Conservation (phyloP, 2,329 filamentous ascomycete species). For the Mariannaea sp. region DNA sequence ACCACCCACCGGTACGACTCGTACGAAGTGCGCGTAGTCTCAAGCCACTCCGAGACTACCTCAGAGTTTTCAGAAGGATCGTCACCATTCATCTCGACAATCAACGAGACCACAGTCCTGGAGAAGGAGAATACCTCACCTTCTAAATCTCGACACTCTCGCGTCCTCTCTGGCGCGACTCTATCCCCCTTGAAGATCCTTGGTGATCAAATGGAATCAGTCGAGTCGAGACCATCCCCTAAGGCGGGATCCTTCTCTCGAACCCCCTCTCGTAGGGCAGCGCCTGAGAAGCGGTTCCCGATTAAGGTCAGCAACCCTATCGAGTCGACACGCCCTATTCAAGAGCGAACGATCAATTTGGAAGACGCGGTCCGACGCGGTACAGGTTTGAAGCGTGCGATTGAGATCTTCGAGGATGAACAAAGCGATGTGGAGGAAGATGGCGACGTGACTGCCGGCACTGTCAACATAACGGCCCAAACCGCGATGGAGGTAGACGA, state of each 20-base stretch:
- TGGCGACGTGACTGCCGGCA: conserved; percentile 35
- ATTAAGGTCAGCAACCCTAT: conserved; percentile 56
- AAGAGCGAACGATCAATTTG: conserved; percentile 51
- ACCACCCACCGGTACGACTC: conserved; percentile 28
- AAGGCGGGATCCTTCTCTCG: conserved; percentile 41
- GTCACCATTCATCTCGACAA: conserved; percentile 37
- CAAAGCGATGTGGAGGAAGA: conserved; percentile 37
- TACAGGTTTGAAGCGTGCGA: conserved; percentile 61
- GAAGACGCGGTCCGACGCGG: conserved; percentile 61
- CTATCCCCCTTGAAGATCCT: conserved; percentile 64
- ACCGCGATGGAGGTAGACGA: conserved; percentile 39
- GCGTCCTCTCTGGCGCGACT: conserved; percentile 61
- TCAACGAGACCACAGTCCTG: conserved; percentile 40
- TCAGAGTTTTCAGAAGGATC: conserved; percentile 28
- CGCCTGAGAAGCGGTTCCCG: conserved; percentile 64
- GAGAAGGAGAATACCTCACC: conserved; percentile 56
- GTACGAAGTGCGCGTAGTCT: conserved; percentile 32
- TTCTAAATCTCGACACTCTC: conserved; percentile 56
- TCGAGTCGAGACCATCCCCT: conserved; percentile 29
- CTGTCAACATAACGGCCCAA: conserved; percentile 38
- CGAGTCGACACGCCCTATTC: conserved; percentile 28
- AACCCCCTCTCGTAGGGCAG: conserved; percentile 55
- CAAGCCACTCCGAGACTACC: conserved; percentile 21
- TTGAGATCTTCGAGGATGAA: conserved; percentile 67
- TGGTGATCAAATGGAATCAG: conserved; percentile 41